Base-by-base conservation (phyloP, 2,329 filamentous ascomycete genomes). In the Alternaria viburni region DNA sequence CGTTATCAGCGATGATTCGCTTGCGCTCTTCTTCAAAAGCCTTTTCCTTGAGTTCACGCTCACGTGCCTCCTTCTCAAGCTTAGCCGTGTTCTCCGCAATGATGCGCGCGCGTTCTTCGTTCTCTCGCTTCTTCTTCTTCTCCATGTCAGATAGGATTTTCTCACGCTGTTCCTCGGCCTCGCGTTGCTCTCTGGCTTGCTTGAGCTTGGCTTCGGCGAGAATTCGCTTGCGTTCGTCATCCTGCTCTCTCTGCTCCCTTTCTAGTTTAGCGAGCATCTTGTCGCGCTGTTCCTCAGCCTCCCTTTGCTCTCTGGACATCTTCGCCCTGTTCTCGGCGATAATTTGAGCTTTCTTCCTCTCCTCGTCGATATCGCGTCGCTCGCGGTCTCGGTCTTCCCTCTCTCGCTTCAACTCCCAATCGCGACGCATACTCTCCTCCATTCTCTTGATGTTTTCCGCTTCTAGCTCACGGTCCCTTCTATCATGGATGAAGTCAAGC, bases 341-440 rank as follows among this genome's bases (percentile, higher is more conserved):
- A 58, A 81, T 77, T 36, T 74, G 77, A 54, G 82, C 76, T 43
- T 72, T 75, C 67, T 83, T 79, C 61, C 79, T 69, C 77, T 79
- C 62, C 81, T 68, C 80, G 65, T 81, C 77, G 15, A 76, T 69
- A 62, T 81, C 75, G 54, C 77, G 75, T 58, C 77, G 73, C 28
- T 81, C 77, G 49, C 79, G 77, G 10, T 77, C 71, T 19, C 76
- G 70, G 15, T 77, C 74, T 51, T 75, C 77, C 21, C 66, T 65
- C 50, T 75, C 74, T 15, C 63, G 65, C 64, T 74, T 74, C 45
- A 78, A 58, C 62, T 77, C 75, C 68, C 69, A 76, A 36, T 78
- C 73, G 59, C 74, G 71, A 68, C 69, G 74, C 55, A 76, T 65
- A 45, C 67, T 71, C 23, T 78, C 71, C 59, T 79, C 75, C n/a